A percentile compares a stretch with the other conserved stretches of the same genome.
phyloP scores from a whole-genome alignment of 257 asterid species.

The Solanum commersonii region DNA sequence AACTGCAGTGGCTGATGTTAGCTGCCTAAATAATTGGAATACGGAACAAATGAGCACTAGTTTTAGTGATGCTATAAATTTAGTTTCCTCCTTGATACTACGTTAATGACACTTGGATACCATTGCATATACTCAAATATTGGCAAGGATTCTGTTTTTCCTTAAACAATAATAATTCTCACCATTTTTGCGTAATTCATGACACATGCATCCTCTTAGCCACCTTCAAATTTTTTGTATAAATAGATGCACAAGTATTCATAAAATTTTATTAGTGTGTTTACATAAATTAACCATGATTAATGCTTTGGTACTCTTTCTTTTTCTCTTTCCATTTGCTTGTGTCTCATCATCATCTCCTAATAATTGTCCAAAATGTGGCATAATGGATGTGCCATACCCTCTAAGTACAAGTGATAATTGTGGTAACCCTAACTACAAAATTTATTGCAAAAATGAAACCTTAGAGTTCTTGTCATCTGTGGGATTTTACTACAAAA shows the following conservation, averaged over 20 bases:
- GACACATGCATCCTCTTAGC: not conserved
- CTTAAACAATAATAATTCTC: not conserved
- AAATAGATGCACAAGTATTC: constrained; percentile 3
- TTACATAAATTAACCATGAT: not conserved
- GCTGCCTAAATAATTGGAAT: not conserved
- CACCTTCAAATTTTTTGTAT: not conserved
- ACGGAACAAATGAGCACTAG: not conserved
- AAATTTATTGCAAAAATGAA: constrained; percentile 11
- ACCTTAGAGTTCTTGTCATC: constrained; percentile 12
- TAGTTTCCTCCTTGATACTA: not conserved
- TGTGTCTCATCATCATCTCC: not conserved
- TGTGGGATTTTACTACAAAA: constrained; percentile 10
- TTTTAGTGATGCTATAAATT: not conserved
- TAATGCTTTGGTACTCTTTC: not conserved
- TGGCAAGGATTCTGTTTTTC: not conserved
- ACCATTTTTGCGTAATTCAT: not conserved
- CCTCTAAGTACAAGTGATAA: constrained; percentile 26
- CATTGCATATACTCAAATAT: not conserved
- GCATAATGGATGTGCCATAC: constrained; percentile 18
- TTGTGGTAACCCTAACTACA: constrained; percentile 25
- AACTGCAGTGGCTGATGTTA: not conserved
- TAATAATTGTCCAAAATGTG: constrained; percentile 21
- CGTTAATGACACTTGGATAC: not conserved
- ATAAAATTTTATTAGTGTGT: not conserved
- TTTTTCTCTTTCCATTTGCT: constrained; percentile 10